Evolutionary conservation across 108 stramenopile species (phyloP), one percentile per base, ranked within the genome.

Genomic region (Cylindrotheca closterium): DNA sequence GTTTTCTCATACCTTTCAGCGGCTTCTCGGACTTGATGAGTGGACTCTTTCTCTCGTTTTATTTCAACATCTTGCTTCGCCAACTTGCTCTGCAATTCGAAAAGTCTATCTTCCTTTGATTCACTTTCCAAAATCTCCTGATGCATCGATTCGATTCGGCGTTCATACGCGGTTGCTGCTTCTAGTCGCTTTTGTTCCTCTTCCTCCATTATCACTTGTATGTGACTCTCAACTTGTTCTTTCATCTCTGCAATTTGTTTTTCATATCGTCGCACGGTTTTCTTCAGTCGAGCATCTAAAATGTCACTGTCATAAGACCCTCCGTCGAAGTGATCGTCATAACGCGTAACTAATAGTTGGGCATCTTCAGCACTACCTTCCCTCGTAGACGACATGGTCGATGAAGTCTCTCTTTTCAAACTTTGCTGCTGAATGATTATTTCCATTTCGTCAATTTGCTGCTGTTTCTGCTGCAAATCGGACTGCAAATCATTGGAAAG

Each of bases 391-490:
- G 27, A 31, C 28, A 30, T 57, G 27, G 55, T 57, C 8, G 30
- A 24, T n/a, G n/a, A n/a, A 15, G 37, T 42, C 7, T 7, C 37
- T 7, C 15, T 15, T 42, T 7, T 10, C 15, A 42, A 42, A 7
- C 15, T 68, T 12, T 77, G 70, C 7, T 71, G 63, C 25, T 77
- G 76, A 5, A 80, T 65, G 15, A 63, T 71, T 15, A 50, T 37
- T 53, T 80, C 74, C 55, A 75, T 52, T 54, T 75, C 59, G 21
- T 47, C 32, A 33, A 80, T 71, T 58, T 55, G 60, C 2, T 26
- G 23, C 32, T 71, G 51, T 42, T 71, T 69, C 22, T 2, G 24
- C 59, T 55, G 29, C 31, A 68, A 23, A 22, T 67, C 53, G 19
- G 61, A 51, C 30, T 71, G 63, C 48, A 74, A 47, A 31, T 30